Evolutionary conservation across 169 alveolate genomes (phyloP).

Genomic region (Babesia bovis): DNA sequence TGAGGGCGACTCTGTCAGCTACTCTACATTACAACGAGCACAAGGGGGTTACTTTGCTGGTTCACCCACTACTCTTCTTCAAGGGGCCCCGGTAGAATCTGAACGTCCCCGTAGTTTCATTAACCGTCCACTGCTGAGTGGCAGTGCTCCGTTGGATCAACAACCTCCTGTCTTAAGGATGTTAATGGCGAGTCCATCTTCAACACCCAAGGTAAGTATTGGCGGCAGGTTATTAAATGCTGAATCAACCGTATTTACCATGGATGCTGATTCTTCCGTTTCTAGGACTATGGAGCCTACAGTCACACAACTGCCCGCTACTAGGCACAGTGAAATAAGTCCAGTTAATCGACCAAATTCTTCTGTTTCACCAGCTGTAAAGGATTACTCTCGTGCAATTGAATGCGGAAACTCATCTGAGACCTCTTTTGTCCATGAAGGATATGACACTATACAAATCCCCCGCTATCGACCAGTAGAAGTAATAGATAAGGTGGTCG

Average conservation of each 20-base stretch:
- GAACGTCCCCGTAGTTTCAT: conserved; percentile 22
- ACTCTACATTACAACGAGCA: conserved; percentile 2
- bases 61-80: conserved; percentile 1
- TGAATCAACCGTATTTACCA: not conserved
- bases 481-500: conserved; percentile 73
- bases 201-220: not conserved
- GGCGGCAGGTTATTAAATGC: not conserved
- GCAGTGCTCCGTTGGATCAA: not conserved
- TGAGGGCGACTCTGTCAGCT: conserved; percentile 47
- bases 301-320: not conserved
- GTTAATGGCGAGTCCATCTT: not conserved
- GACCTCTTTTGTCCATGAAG: conserved; percentile 74
- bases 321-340: not conserved
- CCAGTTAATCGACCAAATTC: conserved; percentile 2
- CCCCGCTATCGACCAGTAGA: conserved; percentile 79
- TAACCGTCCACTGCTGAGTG: not conserved
- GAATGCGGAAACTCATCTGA: conserved; percentile 64
- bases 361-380: conserved; percentile 28
- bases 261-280: not conserved
- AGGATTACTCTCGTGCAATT: conserved; percentile 73
- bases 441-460: conserved; percentile 73
- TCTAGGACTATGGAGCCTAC: not conserved
- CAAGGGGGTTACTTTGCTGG: conserved; percentile 56
- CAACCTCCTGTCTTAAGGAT: not conserved
- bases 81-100: not conserved